Evolutionary conservation across 2,329 filamentous ascomycete genomes (phyloP).

Genomic region (Waltergamsia citrina): DNA sequence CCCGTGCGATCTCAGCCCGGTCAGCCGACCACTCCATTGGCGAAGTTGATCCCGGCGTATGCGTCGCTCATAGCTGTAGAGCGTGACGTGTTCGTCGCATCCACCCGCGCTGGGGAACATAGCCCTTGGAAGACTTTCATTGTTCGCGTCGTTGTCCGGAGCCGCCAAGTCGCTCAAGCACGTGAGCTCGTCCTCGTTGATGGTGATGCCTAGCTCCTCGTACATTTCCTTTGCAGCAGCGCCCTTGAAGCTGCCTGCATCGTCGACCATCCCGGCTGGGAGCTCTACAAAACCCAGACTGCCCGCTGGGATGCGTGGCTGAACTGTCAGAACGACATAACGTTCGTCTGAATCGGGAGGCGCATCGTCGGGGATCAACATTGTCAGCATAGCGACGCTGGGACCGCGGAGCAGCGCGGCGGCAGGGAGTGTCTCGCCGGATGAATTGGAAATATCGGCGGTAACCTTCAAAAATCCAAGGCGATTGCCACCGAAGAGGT

Average conservation of each 20-base stretch:
- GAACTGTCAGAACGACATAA: slow-evolving; percentile 49
- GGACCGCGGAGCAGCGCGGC: slow-evolving; percentile 48
- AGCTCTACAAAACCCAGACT: slow-evolving; percentile 46
- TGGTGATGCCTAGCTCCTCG: slow-evolving; percentile 48
- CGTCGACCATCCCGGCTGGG: slow-evolving; percentile 50
- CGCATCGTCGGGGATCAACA: slow-evolving; percentile 43
- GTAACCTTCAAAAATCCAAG: slow-evolving; percentile 50
- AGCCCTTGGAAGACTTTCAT: slow-evolving; percentile 30
- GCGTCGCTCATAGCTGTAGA: slow-evolving; percentile 46
- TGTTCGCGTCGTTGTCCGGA: slow-evolving; percentile 9
- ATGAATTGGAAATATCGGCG: slow-evolving; percentile 35
- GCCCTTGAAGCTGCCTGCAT: slow-evolving; percentile 42
- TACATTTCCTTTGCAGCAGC: slow-evolving; percentile 50
- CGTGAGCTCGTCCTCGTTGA: slow-evolving; percentile 34
- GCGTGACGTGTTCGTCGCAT: slow-evolving; percentile 50
- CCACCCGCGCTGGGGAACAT: slow-evolving; percentile 50
- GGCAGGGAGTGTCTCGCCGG: slow-evolving; percentile 41
- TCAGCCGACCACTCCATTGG: slow-evolving; percentile 48
- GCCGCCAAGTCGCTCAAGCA: slow-evolving; percentile 42
- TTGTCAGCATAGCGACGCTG: slow-evolving; percentile 51
- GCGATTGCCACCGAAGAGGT: slow-evolving; percentile 34
- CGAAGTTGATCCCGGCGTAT: slow-evolving; percentile 38
- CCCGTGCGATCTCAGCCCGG: slow-evolving; percentile 45
- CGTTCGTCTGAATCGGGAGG: slow-evolving; percentile 28
- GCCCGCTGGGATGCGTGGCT: slow-evolving; percentile 46